Evolutionary conservation across 192 early-diverging fungal species (phyloP), one percentile per base, ranked within the genome.

Genomic region (Pilaira anomala): DNA sequence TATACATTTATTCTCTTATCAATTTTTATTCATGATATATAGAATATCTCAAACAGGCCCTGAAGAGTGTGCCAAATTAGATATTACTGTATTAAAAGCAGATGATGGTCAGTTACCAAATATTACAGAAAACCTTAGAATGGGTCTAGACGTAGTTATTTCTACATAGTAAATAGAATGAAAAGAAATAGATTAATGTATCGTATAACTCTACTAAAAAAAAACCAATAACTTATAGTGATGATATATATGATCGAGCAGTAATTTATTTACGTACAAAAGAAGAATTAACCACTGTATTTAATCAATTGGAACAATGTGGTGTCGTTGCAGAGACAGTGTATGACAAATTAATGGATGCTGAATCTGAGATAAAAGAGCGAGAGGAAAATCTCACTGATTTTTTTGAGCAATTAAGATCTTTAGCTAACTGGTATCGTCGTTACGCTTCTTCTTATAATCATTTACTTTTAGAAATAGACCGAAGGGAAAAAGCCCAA

Each of bases 21-120:
- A 22, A 12, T 25, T 16, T n/a, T 19, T 55, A 21, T 28, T 12
- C n/a, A n/a, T n/a, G n/a, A n/a, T n/a, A n/a, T n/a, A 16, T 39
- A 73, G 71, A 24, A 30, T 73, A 7, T 67, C 50, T 44, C 71
- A 67, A 21, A 57, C 65, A 14, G 60, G 63, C 24, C 60, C 56
- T 0, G 53, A 67, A 25, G 46, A 42, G 33, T 48, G 40, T 25
- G 46, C 58, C 29, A 30, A 63, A 8, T 40, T 73, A 21, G 65
- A 73, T 67, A 73, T 73, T 21, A 40, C 65, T 48, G 65, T 73
- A 36, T 40, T 73, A 25, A 65, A 67, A 45, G 65, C 67, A 30
- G 71, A 73, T 41, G 60, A 73, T 59, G 65, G 63, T 19, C 65
- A 50, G 58, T 11, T 73, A 41, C 71, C 65, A 1, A 61, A 62